phyloP scores from a whole-genome alignment of 1,284 basidiomycete genomes.

The Psilocybe mexicana region DNA sequence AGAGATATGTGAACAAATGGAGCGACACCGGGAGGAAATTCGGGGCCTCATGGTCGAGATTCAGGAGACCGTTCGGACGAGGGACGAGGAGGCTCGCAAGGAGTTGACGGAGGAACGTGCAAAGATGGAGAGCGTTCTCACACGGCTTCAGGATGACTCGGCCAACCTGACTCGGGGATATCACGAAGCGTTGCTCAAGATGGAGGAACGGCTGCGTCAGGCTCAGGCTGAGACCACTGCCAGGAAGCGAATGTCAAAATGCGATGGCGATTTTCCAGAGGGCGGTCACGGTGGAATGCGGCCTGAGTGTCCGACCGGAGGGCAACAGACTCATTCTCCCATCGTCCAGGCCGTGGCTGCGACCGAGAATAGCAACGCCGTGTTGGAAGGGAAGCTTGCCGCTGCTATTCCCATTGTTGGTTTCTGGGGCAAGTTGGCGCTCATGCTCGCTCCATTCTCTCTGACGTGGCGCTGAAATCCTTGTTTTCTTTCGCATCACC shows the following conservation, averaged over 20 bases:
- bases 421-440: conserved; percentile 32
- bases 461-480: conserved; percentile 29
- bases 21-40: conserved; percentile 40
- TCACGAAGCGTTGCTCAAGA: conserved; percentile 20
- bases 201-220: conserved; percentile 25
- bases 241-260: not conserved
- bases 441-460: conserved; percentile 35
- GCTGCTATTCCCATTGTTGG: conserved; percentile 32
- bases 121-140: conserved; percentile 23
- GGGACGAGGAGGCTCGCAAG: conserved; percentile 31
- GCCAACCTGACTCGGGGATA: conserved; percentile 24
- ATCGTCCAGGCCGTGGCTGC: conserved; percentile 23
- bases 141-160: conserved; percentile 25
- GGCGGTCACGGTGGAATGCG: conserved; percentile 9
- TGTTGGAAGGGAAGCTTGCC: conserved; percentile 32
- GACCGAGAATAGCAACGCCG: conserved; percentile 29
- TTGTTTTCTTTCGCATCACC: not conserved
- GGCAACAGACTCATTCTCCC: conserved; percentile 16
- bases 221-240: conserved; percentile 14
- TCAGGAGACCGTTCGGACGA: conserved; percentile 25
- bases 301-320: not conserved
- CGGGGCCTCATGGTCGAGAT: conserved; percentile 23
- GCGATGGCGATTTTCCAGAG: not conserved
- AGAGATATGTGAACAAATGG: conserved; percentile 34
- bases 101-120: conserved; percentile 25